Percentiles rank a stretch among this genome's conserved stretches.
These are phyloP conservation scores for Corylus avellana DNA, from an alignment of 306 rosid genomes.

Conservation along the genomic window DNA sequence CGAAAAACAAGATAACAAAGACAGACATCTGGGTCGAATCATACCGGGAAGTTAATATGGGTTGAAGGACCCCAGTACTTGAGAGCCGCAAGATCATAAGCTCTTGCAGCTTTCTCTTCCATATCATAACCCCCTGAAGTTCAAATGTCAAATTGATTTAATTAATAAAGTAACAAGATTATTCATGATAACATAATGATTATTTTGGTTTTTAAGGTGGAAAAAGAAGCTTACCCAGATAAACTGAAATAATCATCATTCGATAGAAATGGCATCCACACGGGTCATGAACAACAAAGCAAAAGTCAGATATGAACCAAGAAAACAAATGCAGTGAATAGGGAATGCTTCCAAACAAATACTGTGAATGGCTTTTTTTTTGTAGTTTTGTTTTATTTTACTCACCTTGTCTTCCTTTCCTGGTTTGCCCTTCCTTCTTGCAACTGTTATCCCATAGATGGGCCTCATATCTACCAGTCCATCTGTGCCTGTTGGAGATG, in stretches of 20 bases:
- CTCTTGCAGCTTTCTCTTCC: slow-evolving; percentile 99
- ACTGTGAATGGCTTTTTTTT: neutral
- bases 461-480: slow-evolving; percentile 99
- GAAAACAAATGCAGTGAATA: slow-evolving; percentile 2
- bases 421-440: slow-evolving; percentile 97
- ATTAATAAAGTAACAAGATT: neutral
- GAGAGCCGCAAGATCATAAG: slow-evolving; percentile 96
- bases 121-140: slow-evolving; percentile 91
- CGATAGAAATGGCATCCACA: slow-evolving; percentile 43
- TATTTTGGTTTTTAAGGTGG: too few species aligned
- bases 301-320: slow-evolving; percentile 45
- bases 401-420: slow-evolving; percentile 99
- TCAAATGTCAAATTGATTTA: slow-evolving; percentile 9
- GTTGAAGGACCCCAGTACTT: slow-evolving; percentile 98
- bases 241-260: slow-evolving; percentile 59
- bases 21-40: neutral
- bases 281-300: slow-evolving; percentile 35
- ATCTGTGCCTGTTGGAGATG: slow-evolving; percentile 64
- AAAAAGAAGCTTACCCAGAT: slow-evolving; percentile 63
- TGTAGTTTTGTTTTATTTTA: neutral
- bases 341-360: slow-evolving; percentile 25
- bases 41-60: slow-evolving; percentile 87
- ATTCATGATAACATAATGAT: neutral
- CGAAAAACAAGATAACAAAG: neutral
- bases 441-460: slow-evolving; percentile 99